Percentiles rank a stretch among this genome's conserved stretches.
Conservation (phyloP, 2,329 filamentous ascomycete genomes). For the Taxawa tesnikishii region DNA sequence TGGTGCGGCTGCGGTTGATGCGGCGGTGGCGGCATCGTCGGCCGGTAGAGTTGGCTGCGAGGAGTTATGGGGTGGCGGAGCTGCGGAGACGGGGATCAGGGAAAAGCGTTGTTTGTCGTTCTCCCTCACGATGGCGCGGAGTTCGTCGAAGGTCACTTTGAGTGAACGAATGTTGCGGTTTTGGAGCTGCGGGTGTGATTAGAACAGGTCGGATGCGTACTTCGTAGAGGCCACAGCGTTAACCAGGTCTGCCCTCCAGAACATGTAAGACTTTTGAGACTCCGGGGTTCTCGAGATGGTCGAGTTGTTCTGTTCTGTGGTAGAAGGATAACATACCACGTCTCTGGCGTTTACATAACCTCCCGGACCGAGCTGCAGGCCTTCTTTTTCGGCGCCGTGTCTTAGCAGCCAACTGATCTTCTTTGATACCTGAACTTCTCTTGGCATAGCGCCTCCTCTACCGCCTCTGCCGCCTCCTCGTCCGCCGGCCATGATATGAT, state of each 20-base stretch:
- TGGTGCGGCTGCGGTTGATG: conserved; percentile 4
- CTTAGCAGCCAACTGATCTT: conserved; percentile 42
- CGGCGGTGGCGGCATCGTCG: conserved; percentile 8
- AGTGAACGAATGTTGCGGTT: conserved; percentile 54
- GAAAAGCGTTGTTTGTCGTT: conserved; percentile 90
- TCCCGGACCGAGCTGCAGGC: conserved; percentile 42
- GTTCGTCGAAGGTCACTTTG: conserved; percentile 61
- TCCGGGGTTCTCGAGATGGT: no score
- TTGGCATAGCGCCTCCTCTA: conserved; percentile 21
- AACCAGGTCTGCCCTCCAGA: no score
- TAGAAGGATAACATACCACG: conserved; percentile 41
- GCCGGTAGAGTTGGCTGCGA: conserved; percentile 8
- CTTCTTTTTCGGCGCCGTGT: conserved; percentile 49
- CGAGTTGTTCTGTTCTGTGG: no score
- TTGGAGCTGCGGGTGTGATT: no score
- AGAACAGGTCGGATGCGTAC: no score
- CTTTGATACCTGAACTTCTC: conserved; percentile 34
- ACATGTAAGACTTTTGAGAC: no score
- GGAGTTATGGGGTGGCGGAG: conserved; percentile 3
- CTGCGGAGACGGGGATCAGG: conserved; percentile 45
- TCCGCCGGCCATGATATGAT: conserved; percentile 11
- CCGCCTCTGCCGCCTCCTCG: conserved; percentile 21
- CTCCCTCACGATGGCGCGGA: conserved; percentile 54
- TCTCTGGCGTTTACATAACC: conserved; percentile 50
- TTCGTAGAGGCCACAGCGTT: not conserved